phyloP scores from a whole-genome alignment of 2,329 filamentous ascomycete species.

The Aspergillus viridinutans region DNA sequence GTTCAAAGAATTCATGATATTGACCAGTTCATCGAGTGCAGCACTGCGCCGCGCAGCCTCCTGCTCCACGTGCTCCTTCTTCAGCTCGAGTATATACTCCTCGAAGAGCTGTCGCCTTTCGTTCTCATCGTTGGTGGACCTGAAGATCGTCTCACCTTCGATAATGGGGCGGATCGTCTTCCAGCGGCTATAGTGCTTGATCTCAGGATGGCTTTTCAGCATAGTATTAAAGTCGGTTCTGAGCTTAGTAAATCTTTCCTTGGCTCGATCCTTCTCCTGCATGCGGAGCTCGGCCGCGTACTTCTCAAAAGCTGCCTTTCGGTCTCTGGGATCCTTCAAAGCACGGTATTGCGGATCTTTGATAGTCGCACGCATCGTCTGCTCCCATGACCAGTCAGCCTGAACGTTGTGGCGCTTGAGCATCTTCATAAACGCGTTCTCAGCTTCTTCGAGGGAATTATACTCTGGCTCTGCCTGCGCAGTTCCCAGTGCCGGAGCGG shows the following conservation, averaged over 20 bases:
- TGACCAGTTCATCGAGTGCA: constrained; percentile 78
- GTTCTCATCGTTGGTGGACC: constrained; percentile 79
- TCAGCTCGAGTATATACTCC: constrained; percentile 83
- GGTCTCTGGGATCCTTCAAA: constrained; percentile 85
- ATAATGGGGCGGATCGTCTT: constrained; percentile 92
- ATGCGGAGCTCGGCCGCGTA: constrained; percentile 85
- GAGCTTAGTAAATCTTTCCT: constrained; percentile 87
- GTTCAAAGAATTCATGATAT: constrained; percentile 72
- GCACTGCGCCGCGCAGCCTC: constrained; percentile 69
- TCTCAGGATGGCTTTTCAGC: constrained; percentile 93
- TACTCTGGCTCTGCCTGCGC: constrained; percentile 68
- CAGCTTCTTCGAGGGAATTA: constrained; percentile 76
- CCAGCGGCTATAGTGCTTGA: constrained; percentile 95
- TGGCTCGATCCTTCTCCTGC: constrained; percentile 91
- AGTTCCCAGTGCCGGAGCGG: constrained; percentile 34
- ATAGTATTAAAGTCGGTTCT: constrained; percentile 92
- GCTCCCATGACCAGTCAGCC: constrained; percentile 88
- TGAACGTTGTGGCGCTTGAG: constrained; percentile 81
- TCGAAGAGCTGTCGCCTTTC: constrained; percentile 89
- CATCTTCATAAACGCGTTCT: constrained; percentile 87
- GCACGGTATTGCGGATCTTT: constrained; percentile 91
- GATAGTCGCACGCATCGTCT: constrained; percentile 78
- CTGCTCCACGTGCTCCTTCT: constrained; percentile 71
- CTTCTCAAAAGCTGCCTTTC: constrained; percentile 88
- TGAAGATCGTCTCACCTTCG: constrained; percentile 91